Percentiles rank a stretch among this genome's conserved stretches.
Evolutionary conservation across 768 basidiomycete genomes (phyloP).

Genomic region (Naganishia vishniacii): DNA sequence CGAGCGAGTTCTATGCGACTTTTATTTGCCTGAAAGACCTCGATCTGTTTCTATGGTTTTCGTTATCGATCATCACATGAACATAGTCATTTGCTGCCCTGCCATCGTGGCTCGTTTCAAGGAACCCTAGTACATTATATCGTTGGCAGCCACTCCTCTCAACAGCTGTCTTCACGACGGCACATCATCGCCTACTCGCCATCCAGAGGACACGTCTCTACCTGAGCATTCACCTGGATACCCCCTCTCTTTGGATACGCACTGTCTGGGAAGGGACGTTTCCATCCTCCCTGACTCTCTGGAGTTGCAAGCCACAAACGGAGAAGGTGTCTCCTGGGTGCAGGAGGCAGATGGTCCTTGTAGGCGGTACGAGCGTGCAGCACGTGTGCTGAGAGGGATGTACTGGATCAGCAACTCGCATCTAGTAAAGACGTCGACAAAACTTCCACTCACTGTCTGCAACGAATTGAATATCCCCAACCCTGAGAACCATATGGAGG

Average conservation of each 20-base stretch:
- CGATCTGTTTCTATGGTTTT: no score
- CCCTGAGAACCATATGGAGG: constrained; percentile 45
- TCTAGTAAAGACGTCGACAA: neutral
- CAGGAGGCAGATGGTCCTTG: constrained; percentile 40
- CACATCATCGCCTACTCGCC: constrained; percentile 27
- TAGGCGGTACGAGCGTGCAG: constrained; percentile 46
- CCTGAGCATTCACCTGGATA: constrained; percentile 41
- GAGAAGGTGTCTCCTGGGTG: constrained; percentile 41
- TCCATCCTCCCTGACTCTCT: constrained; percentile 45
- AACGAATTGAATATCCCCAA: constrained; percentile 46
- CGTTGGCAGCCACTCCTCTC: no score
- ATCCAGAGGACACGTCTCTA: constrained; percentile 35
- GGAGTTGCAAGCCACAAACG: constrained; percentile 45
- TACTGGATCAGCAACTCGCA: neutral
- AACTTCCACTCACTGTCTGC: constrained; percentile 35
- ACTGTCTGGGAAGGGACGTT: constrained; percentile 40
- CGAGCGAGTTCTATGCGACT: no score
- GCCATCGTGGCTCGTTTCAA: no score
- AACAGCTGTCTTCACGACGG: neutral
- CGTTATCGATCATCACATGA: no score
- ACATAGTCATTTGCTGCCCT: no score
- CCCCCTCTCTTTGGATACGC: constrained; percentile 41
- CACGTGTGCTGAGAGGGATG: constrained; percentile 32
- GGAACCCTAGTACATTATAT: no score
- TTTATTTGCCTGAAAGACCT: no score